Evolutionary conservation across 805 yeast species (phyloP).

Genomic region (Yarrowia sp.): DNA sequence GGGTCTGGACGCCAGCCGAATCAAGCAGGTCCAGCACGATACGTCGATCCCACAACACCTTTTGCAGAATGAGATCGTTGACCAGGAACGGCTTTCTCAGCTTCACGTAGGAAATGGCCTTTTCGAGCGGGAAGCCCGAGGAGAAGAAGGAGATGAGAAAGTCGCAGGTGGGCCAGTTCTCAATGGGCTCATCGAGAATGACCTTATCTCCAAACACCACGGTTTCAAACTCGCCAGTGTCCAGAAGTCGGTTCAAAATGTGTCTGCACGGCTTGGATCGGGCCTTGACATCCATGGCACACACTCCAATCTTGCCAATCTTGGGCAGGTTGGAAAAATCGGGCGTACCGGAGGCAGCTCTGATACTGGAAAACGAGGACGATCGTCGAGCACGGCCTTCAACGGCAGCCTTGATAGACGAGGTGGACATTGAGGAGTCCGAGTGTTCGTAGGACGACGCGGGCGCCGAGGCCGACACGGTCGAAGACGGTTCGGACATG

Average conservation of each 20-base stretch:
- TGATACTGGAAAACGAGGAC: conserved; percentile 16
- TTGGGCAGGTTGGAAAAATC: conserved; percentile 42
- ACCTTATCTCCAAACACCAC: conserved; percentile 97
- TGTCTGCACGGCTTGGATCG: conserved; percentile 94
- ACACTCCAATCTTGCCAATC: conserved; percentile 94
- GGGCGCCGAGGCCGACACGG: conserved; percentile 27
- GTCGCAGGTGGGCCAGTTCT: conserved; percentile 99
- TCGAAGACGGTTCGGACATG: conserved; percentile 19
- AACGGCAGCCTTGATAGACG: conserved; percentile 29
- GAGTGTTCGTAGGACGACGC: conserved; percentile 19
- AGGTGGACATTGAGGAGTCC: conserved; percentile 35
- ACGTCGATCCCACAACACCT: conserved; percentile 96
- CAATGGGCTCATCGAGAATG: conserved; percentile 87
- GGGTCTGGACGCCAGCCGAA: conserved; percentile 86
- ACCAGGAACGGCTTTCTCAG: conserved; percentile 87
- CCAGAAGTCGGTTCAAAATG: conserved; percentile 84
- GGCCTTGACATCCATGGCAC: conserved; percentile 98
- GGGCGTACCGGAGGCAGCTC: conserved; percentile 37
- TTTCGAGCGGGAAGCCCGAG: conserved; percentile 94
- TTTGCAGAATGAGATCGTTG: conserved; percentile 89
- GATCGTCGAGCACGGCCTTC: conserved; percentile 26
- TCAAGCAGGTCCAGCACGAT: conserved; percentile 80
- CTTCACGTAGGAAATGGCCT: conserved; percentile 89
- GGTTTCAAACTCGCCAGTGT: conserved; percentile 94
- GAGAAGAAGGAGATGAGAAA: conserved; percentile 91